phyloP scores from a whole-genome alignment of 331 rosid species.

The Stylosanthes scabra region DNA sequence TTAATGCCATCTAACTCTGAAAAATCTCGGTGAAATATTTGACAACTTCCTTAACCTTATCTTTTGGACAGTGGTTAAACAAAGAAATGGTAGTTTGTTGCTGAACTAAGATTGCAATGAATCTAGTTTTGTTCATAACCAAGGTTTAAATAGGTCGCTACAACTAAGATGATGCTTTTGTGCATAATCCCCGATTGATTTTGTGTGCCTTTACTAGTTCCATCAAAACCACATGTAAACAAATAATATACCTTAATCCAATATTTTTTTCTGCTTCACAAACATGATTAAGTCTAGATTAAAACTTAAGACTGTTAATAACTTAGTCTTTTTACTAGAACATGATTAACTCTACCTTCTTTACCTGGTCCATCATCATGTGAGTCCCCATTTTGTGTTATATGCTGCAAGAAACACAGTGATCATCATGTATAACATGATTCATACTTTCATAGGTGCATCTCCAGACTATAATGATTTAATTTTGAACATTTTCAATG shows the following conservation, averaged over 20 bases:
- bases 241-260: background rate
- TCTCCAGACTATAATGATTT: background rate
- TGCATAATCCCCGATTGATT: conserved; percentile 9
- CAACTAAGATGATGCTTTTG: conserved; percentile 10
- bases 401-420: conserved; percentile 57
- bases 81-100: background rate
- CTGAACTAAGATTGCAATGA: background rate
- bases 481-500: background rate
- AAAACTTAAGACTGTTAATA: conserved; percentile 2
- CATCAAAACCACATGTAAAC: background rate
- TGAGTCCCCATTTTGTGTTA: conserved; percentile 46
- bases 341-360: conserved; percentile 61
- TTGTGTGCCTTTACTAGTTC: background rate
- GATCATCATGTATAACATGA: conserved; percentile 19
- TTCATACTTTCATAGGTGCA: background rate
- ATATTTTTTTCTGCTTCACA: background rate
- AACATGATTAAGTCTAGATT: no score
- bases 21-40: background rate
- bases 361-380: conserved; percentile 38
- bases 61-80: conserved; percentile 5
- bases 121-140: background rate
- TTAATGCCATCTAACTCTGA: conserved; percentile 11
- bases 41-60: background rate
- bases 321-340: conserved; percentile 14
- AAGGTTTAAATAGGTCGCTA: background rate